Evolutionary conservation across 768 basidiomycete genomes (phyloP), one percentile per base, ranked within the genome.

Genomic region (Phaffia tasmanica): DNA sequence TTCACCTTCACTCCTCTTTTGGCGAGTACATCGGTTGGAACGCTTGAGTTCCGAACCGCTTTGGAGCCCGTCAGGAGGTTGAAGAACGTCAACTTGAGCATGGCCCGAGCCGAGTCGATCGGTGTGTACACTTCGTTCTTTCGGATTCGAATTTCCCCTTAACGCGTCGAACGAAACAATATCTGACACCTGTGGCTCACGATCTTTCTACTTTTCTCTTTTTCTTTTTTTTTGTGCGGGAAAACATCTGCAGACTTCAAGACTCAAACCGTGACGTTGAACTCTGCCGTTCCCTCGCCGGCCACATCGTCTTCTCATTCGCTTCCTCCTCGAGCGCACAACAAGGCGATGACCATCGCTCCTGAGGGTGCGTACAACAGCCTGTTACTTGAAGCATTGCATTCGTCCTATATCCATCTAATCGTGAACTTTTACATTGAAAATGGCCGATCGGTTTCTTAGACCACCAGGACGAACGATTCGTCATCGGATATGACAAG

Each of bases 21-120:
- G n/a, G 70, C 72, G 5, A 62, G 60, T 15, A 66, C 86, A 66
- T 82, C 87, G 3, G 87, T 89, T 29, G 90, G 90, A 2, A 90
- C 89, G 7, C 78, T 93, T 57, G 88, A 90, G 70, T 89, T 86
- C 73, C 79, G 88, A 29, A 85, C 85, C 71, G 85, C 87, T 0
- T 79, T 89, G 46, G 89, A 92, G 75, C 83, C 88, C 1, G 88
- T 89, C 59, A 71, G 85, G 16, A 69, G 71, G 0, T 73, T 72
- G 56, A 66, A 70, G 57, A 59, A 71, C 27, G 63, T 76, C 29
- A 57, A 51, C 49, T 57, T 29, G 18, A 51, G 54, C 16, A 55
- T 48, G 60, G 64, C 63, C 32, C 54, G 59, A 51, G 63, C 58
- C 25, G 61, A 60, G 23, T 21, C 57, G 23, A 46, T 63, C 65